A percentile compares a stretch with the other conserved stretches of the same genome.
Evolutionary conservation across 2,329 filamentous ascomycete genomes (phyloP).

Genomic region (Albophoma yamanashiensis): DNA sequence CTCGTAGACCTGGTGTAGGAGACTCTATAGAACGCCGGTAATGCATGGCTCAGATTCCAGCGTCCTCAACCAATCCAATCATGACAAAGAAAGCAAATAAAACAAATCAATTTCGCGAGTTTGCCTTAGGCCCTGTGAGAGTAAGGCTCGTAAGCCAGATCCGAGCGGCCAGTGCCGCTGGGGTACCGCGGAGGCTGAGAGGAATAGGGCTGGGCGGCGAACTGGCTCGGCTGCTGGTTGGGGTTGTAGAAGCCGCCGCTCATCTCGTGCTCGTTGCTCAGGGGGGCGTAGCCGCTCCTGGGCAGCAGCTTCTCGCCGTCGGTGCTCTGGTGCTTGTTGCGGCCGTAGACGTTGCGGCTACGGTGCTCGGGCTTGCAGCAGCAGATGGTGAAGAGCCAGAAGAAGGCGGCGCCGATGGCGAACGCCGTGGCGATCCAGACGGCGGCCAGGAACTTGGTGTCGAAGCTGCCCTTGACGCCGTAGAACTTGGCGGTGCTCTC

Average conservation of each 20-base stretch:
- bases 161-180: conserved; percentile 30
- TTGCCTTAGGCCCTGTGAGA: conserved; percentile 41
- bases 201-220: conserved; percentile 1
- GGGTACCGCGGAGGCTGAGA: conserved; percentile 26
- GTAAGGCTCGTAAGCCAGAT: conserved; percentile 55
- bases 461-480: conserved; percentile 56
- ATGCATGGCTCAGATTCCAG: background rate
- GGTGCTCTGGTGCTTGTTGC: conserved; percentile 18
- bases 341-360: conserved; percentile 16
- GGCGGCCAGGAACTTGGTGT: conserved; percentile 57
- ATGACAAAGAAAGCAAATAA: background rate
- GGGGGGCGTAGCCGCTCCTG: conserved; percentile 28
- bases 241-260: conserved; percentile 27
- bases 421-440: conserved; percentile 77
- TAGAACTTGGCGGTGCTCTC: conserved; percentile 54
- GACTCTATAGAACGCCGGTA: background rate
- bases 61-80: background rate
- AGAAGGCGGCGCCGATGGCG: conserved; percentile 63
- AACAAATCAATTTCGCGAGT: background rate
- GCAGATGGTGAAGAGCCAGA: conserved; percentile 89
- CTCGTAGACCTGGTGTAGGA: background rate
- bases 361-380: conserved; percentile 58
- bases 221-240: conserved; percentile 9
- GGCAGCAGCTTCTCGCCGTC: conserved; percentile 42
- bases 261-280: conserved; percentile 24